A percentile compares a stretch with the other conserved stretches of the same genome.
These are phyloP conservation scores for Ophiostoma angusticollis DNA, from an alignment of 2,329 filamentous ascomycete species.

Conservation along the genomic window DNA sequence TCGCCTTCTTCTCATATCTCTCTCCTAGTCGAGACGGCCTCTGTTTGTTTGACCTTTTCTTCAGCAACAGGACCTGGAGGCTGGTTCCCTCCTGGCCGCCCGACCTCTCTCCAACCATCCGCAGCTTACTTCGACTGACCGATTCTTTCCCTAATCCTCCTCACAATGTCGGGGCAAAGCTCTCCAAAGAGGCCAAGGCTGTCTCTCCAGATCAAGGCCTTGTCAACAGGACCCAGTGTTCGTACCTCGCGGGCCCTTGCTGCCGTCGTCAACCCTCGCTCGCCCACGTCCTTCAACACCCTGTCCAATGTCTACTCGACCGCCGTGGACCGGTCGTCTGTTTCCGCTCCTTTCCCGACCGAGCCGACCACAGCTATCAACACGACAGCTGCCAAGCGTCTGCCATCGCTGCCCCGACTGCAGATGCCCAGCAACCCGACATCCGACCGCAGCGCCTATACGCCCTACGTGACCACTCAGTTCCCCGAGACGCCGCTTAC, in stretches of 20 bases:
- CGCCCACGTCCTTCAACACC: slow-evolving; percentile 53
- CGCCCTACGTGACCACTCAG: slow-evolving; percentile 32
- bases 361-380: slow-evolving; percentile 27
- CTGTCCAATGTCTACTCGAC: slow-evolving; percentile 52
- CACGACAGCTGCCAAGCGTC: slow-evolving; percentile 17
- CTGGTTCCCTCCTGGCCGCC: not conserved
- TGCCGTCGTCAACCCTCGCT: slow-evolving; percentile 39
- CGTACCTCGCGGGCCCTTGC: slow-evolving; percentile 31
- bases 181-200: slow-evolving; percentile 40
- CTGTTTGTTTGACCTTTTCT: not conserved
- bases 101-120: not conserved
- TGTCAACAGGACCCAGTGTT: slow-evolving; percentile 23
- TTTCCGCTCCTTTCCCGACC: slow-evolving; percentile 26
- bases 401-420: slow-evolving; percentile 10
- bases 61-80: not conserved
- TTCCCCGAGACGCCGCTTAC: slow-evolving; percentile 41
- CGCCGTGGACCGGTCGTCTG: slow-evolving; percentile 46
- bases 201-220: slow-evolving; percentile 33
- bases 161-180: slow-evolving; percentile 15
- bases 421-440: slow-evolving; percentile 18
- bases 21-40: too few relatives aligned
- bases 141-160: too few relatives aligned
- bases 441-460: slow-evolving; percentile 24
- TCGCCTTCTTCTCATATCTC: not conserved
- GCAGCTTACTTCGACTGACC: too few relatives aligned